Evolutionary conservation across 768 basidiomycete genomes (phyloP).

Genomic region (Leccinum barrowsii): DNA sequence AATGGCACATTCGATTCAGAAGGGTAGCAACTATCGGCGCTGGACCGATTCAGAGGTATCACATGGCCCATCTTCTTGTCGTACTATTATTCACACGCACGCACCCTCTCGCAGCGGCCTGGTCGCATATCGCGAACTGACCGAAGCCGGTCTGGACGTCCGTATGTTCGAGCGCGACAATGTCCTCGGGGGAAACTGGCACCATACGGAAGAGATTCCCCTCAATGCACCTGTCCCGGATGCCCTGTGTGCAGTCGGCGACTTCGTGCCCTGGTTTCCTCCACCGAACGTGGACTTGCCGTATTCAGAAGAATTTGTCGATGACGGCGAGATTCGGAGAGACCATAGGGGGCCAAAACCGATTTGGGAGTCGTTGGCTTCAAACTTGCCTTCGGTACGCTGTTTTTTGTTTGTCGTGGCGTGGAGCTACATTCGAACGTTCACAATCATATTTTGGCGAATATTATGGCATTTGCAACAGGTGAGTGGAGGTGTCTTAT

Average conservation of each 20-base stretch:
- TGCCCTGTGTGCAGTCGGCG: not conserved
- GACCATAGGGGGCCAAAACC: constrained; percentile 11
- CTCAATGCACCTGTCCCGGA: constrained; percentile 13
- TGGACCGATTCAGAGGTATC: constrained; percentile 10
- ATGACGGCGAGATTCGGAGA: constrained; percentile 2
- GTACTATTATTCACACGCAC: not conserved
- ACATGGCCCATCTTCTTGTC: not conserved
- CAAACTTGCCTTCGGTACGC: constrained; percentile 11
- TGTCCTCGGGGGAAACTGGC: constrained; percentile 13
- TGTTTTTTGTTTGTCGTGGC: not conserved
- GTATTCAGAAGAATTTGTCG: constrained; percentile 8
- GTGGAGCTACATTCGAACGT: not conserved
- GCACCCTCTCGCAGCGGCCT: constrained; percentile 4
- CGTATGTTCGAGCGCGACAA: constrained; percentile 17
- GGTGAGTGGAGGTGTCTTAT: not conserved
- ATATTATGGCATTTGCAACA: not conserved
- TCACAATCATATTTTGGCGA: not conserved
- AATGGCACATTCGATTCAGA: constrained; percentile 7
- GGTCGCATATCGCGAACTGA: constrained; percentile 12
- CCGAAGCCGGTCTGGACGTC: constrained; percentile 14
- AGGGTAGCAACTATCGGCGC: constrained; percentile 17
- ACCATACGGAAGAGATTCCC: constrained; percentile 15
- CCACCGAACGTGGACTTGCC: constrained; percentile 6
- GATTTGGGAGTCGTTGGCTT: constrained; percentile 14
- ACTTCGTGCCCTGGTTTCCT: constrained; percentile 14